Base-by-base conservation (phyloP, 2,329 filamentous ascomycete species). In the Epichloe brachyelytri region DNA sequence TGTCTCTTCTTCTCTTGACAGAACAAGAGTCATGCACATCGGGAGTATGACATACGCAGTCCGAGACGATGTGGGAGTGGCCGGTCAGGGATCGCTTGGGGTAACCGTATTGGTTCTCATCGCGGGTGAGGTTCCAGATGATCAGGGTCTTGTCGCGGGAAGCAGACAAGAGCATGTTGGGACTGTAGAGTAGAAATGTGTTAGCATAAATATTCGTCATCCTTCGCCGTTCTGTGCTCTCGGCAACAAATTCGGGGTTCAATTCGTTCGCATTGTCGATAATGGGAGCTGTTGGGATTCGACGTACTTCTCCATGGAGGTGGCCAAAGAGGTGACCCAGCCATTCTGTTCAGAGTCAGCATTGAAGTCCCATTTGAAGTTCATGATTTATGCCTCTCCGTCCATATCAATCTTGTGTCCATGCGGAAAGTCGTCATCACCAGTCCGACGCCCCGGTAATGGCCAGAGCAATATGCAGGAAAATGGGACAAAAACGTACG, bases 81-180 rank as follows among this genome's bases (percentile, higher is more conserved):
- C 93, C 93, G 78, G 94, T 85, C 64, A 98, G 89, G 71, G 88
- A 94, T 77, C 93, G 86, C 85, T 98, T 97, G 70, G 93, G 93
- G 82, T 95, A 95, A 67, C 93, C 93, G 82, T 97, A 98, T 71
- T 88, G 85, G 72, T 84, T 83, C 79, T 97, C 93, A 75, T 97
- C 90, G 76, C 93, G 91, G 75, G 93, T 97, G 69, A 98, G 82
- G 83, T 96, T 95, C 93, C 93, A 98, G 83, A 98, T 95, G 79
- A 98, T 98, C 73, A 98, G 80, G 64, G 87, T 88, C 86, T 97
- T 96, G 83, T 98, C 93, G 78, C 93, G 89, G 71, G 83, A 88
- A 69, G 80, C 91, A 63, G 93, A 98, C 68, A 98, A 84, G 72
- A 98, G 90, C 91, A 98, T 97, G 83, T 98, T 97, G 70, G 93